phyloP scores from a whole-genome alignment of 2,329 filamentous ascomycete genomes.

The Ramularia endophylla region DNA sequence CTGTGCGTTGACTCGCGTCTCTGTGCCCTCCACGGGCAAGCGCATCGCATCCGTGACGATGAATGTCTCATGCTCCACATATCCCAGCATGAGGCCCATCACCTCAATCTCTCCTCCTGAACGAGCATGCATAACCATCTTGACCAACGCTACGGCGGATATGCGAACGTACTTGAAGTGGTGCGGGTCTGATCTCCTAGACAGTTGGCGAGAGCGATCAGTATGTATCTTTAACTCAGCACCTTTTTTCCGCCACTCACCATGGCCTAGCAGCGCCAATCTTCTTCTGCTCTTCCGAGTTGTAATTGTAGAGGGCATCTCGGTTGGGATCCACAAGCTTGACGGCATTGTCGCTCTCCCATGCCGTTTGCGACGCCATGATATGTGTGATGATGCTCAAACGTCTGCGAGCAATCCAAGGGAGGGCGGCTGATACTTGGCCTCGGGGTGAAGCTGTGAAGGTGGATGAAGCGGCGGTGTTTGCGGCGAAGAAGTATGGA shows the following conservation, averaged over 20 bases:
- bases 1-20: constrained; percentile 94
- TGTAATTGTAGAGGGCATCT: constrained; percentile 88
- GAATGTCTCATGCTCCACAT: constrained; percentile 77
- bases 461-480: too few species aligned
- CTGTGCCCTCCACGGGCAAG: constrained; percentile 94
- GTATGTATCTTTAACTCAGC: too few species aligned
- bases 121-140: constrained; percentile 99
- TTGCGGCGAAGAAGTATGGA: too few species aligned
- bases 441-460: constrained; percentile 6
- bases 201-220: too few species aligned
- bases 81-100: constrained; percentile 98
- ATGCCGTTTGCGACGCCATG: constrained; percentile 49
- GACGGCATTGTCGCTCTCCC: constrained; percentile 79
- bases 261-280: constrained; percentile 65
- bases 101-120: constrained; percentile 87
- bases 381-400: neutral
- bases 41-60: constrained; percentile 93
- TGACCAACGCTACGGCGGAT: constrained; percentile 86
- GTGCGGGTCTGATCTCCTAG: constrained; percentile 55
- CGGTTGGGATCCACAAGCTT: constrained; percentile 77
- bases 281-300: constrained; percentile 60
- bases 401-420: neutral
- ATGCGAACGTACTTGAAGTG: constrained; percentile 94
- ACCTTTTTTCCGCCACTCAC: constrained; percentile 35
- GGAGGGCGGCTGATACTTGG: constrained; percentile 15